Conservation (phyloP, 1,284 basidiomycete genomes). For the Fomitopsis betulina region DNA sequence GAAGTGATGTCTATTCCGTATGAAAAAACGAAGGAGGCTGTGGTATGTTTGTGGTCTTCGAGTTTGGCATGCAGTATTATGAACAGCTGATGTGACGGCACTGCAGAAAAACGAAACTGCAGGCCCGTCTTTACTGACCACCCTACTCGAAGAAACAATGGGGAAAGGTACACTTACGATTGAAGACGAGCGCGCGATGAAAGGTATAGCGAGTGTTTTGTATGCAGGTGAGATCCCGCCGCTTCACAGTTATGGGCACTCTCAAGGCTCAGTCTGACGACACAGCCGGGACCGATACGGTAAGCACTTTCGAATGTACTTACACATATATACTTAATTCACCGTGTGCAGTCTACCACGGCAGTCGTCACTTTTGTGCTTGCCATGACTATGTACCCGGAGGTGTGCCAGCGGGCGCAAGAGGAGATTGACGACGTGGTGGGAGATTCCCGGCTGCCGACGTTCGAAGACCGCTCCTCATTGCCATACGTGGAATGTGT, state of each 20-base stretch:
- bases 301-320: conserved; percentile 5
- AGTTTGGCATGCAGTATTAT: neutral
- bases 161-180: conserved; percentile 9
- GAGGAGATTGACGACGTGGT: conserved; percentile 49
- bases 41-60: conserved; percentile 31
- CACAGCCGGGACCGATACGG: conserved; percentile 30
- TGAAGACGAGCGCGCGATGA: conserved; percentile 48
- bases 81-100: neutral
- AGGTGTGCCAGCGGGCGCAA: conserved; percentile 45
- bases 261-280: neutral
- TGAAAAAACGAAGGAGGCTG: conserved; percentile 43
- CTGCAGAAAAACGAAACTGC: conserved; percentile 37
- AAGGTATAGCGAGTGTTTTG: conserved; percentile 49
- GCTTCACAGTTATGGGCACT: neutral
- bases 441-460: conserved; percentile 42
- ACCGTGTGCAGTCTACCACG: conserved; percentile 35
- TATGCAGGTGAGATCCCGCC: conserved; percentile 31
- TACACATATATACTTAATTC: neutral
- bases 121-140: conserved; percentile 47
- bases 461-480: conserved; percentile 39
- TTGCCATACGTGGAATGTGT: conserved; percentile 52
- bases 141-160: conserved; percentile 34
- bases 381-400: conserved; percentile 47
- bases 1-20: conserved; percentile 47
- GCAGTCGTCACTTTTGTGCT: conserved; percentile 42